These are phyloP conservation scores for Clitoria ternatea DNA, from an alignment of 306 rosid species.

Conservation along the genomic window DNA sequence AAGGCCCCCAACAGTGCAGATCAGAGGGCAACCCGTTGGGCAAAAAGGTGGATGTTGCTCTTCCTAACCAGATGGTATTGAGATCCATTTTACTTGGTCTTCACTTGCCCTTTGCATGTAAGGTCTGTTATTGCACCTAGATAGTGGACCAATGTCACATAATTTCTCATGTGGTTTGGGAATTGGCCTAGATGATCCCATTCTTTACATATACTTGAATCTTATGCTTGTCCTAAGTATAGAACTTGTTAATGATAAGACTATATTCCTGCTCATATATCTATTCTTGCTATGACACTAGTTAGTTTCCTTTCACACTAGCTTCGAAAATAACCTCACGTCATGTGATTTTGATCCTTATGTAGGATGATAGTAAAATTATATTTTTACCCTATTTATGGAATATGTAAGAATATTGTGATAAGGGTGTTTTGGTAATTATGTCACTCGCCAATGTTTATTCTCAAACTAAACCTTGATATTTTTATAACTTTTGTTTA, in stretches of 20 bases:
- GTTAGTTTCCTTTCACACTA: not conserved
- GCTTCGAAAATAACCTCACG: not conserved
- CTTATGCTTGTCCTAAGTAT: constrained; percentile 33
- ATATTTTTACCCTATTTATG: no score
- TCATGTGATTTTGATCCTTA: no score
- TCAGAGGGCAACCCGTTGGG: constrained; percentile 54
- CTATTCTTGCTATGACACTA: not conserved
- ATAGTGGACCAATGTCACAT: constrained; percentile 32
- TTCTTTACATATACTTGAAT: constrained; percentile 39
- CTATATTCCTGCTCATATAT: constrained; percentile 12
- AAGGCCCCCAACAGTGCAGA: constrained; percentile 55
- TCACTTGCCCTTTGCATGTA: constrained; percentile 22
- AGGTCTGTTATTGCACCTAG: constrained; percentile 29
- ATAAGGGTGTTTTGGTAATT: no score
- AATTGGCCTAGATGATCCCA: constrained; percentile 37
- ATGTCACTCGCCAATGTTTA: no score
- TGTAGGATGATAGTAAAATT: no score
- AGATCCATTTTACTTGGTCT: constrained; percentile 24
- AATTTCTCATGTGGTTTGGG: constrained; percentile 29
- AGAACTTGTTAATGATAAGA: constrained; percentile 33
- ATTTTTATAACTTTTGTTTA: no score
- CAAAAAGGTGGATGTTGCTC: constrained; percentile 54
- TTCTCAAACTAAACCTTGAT: no score
- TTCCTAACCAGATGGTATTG: constrained; percentile 28
- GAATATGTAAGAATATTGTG: no score